phyloP scores from a whole-genome alignment of 768 basidiomycete genomes.

The Pisolithus orientalis region DNA sequence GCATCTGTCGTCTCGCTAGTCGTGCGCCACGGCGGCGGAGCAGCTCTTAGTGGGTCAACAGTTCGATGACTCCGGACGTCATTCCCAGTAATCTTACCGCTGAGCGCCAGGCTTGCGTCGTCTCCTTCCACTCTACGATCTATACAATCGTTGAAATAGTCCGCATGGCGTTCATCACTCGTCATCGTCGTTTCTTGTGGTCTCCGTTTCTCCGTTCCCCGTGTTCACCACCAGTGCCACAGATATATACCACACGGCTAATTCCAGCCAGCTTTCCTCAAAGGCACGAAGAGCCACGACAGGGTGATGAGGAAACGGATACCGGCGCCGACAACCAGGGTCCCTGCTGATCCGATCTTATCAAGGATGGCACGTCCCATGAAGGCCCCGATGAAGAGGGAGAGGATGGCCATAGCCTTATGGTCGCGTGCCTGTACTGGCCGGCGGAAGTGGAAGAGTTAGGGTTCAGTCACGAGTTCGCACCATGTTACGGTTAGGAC shows the following conservation, averaged over 20 bases:
- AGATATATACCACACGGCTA: not conserved
- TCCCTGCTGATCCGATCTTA: conserved; percentile 51
- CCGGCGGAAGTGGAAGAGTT: conserved; percentile 54
- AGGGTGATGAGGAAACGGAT: conserved; percentile 55
- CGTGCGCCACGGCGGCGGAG: no score
- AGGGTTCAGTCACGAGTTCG: conserved; percentile 77
- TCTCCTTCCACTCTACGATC: not conserved
- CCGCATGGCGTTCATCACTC: not conserved
- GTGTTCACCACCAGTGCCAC: not conserved
- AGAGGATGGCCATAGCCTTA: conserved; percentile 55
- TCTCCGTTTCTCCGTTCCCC: not conserved
- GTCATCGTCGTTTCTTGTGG: conserved; percentile 2
- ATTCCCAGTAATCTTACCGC: not conserved
- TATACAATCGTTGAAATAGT: not conserved
- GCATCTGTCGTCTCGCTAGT: no score
- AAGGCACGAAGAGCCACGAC: conserved; percentile 61
- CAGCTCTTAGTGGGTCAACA: no score
- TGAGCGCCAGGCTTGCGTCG: not conserved
- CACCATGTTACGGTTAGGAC: conserved; percentile 88
- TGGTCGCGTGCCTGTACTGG: conserved; percentile 61
- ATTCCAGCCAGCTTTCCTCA: conserved; percentile 10
- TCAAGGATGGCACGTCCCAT: conserved; percentile 52
- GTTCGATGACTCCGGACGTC: not conserved
- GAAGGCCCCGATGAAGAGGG: conserved; percentile 79
- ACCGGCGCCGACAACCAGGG: conserved; percentile 63